Evolutionary conservation across 2,329 filamentous ascomycete genomes (phyloP).

Genomic region (Nothomitra cinnamomea): DNA sequence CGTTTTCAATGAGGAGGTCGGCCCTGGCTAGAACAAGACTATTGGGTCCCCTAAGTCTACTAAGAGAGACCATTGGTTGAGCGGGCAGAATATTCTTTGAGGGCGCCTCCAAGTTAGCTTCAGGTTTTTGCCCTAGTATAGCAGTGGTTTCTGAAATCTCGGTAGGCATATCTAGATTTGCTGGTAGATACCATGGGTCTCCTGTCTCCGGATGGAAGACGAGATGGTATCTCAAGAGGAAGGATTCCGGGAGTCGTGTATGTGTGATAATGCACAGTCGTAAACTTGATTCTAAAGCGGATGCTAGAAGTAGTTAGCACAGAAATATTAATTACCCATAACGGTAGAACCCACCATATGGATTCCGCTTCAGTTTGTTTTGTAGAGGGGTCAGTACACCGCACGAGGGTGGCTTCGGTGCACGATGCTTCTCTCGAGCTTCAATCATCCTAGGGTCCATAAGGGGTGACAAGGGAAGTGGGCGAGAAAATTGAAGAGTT

Average conservation of each 20-base stretch:
- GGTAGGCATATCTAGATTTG: constrained; percentile 14
- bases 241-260: constrained; percentile 37
- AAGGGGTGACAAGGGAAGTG: constrained; percentile 30
- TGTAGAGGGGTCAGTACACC: constrained; percentile 33
- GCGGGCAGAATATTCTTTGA: not conserved
- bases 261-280: constrained; percentile 37
- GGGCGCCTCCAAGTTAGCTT: not conserved
- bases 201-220: constrained; percentile 36
- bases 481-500: constrained; percentile 13
- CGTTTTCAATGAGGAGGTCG: constrained; percentile 12
- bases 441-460: constrained; percentile 27
- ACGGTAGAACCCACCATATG: constrained; percentile 38
- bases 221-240: constrained; percentile 44
- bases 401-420: constrained; percentile 21
- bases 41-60: constrained; percentile 12
- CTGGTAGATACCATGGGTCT: constrained; percentile 39
- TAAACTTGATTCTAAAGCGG: constrained; percentile 41
- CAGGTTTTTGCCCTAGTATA: not conserved
- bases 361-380: constrained; percentile 40
- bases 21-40: constrained; percentile 19
- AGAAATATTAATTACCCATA: not conserved
- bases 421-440: constrained; percentile 23
- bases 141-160: not conserved
- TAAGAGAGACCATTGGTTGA: constrained; percentile 3
- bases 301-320: constrained; percentile 27